phyloP scores from a whole-genome alignment of 2,329 filamentous ascomycete species.

The Chalara sp. region DNA sequence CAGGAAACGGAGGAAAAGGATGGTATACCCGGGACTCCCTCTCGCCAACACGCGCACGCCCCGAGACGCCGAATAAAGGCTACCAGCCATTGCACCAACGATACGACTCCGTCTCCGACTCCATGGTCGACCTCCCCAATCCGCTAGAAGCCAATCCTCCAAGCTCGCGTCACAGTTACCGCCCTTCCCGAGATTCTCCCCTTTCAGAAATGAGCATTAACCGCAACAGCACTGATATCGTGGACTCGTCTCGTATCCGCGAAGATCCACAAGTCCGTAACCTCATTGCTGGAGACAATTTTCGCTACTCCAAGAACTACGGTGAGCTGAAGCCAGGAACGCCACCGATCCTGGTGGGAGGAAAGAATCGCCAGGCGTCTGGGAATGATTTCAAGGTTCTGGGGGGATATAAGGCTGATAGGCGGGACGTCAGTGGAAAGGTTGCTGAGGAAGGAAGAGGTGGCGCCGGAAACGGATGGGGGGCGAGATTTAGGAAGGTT shows the following conservation, averaged over 20 bases:
- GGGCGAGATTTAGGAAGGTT: constrained; percentile 32
- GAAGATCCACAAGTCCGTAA: background rate
- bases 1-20: constrained; percentile 8
- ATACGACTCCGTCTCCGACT: constrained; percentile 31
- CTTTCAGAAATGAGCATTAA: constrained; percentile 40
- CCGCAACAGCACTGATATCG: constrained; percentile 39
- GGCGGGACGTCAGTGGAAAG: constrained; percentile 66
- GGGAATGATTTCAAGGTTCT: constrained; percentile 45
- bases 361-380: constrained; percentile 45
- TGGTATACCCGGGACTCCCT: constrained; percentile 27
- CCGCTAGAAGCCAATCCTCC: constrained; percentile 47
- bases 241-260: constrained; percentile 28
- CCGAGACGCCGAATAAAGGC: constrained; percentile 19
- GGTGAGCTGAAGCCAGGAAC: constrained; percentile 48
- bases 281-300: constrained; percentile 19
- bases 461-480: constrained; percentile 16
- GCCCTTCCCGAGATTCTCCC: constrained; percentile 20
- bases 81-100: constrained; percentile 29
- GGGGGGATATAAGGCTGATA: constrained; percentile 22
- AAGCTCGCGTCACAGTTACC: constrained; percentile 22
- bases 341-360: constrained; percentile 46
- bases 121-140: constrained; percentile 35
- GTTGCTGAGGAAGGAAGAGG: constrained; percentile 59
- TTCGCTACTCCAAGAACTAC: constrained; percentile 48
- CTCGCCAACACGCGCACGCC: constrained; percentile 20